Base-by-base conservation (phyloP, 73 alveolate species). In the Paraurostyla sp. region DNA sequence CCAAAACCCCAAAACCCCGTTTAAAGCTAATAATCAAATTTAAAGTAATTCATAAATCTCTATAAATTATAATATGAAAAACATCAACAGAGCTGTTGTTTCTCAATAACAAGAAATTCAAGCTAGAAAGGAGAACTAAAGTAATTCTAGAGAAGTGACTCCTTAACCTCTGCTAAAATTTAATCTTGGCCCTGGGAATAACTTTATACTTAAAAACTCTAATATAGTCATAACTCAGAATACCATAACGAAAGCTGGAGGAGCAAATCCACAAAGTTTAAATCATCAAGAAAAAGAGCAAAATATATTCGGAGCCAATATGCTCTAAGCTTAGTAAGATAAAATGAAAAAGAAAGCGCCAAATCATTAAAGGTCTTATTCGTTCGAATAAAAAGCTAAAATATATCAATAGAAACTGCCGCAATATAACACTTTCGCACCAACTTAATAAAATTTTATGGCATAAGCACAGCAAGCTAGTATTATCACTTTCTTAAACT, bases 131-230 rank as follows among this genome's bases (percentile, higher is more conserved):
- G 82, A 65, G 9, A 65, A 65, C 42, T 4, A 65, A 22, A 65
- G 82, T 65, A 38, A 38, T 40, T 38, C 41, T 11, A 50, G 89
- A 35, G 89, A 78, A 50, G 4, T 29, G 9, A 27, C 60, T 2
- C 46, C 48, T 6, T 54, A 78, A 54, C 89, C 89, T n/a, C 49
- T 78, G 3, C 78, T 78, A 29, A 78, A 78, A 51, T 52, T 36
- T 29, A 36, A 25, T 27, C n/a, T 78, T 4, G 89, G 89, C 29
- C 89, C 76, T 9, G 89, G 89, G 35, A 78, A 59, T 78, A 78
- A 54, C 40, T 36, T 78, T 52, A 78, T 78, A 9, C 75, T 78
- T 11, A 78, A 78, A 35, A 78, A 78, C 32, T 49, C 89, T 2
- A 78, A 78, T 36, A 78, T 78, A 1, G 80, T 51, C n/a, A 49